phyloP scores from a whole-genome alignment of 805 yeast genomes.

The Grigorovia jiainica region DNA sequence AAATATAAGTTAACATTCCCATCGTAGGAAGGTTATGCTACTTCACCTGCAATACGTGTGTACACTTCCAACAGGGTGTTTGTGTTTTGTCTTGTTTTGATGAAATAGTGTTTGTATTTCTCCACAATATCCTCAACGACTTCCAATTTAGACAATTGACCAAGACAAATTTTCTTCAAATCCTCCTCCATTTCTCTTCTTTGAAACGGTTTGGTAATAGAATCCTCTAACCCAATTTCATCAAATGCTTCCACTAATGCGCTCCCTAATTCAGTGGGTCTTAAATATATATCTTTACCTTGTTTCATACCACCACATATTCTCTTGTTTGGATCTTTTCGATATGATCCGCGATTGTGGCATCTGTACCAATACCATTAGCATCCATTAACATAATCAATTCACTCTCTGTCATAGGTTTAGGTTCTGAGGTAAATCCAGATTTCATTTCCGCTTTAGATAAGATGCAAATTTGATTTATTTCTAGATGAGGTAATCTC shows the following conservation, averaged over 20 bases:
- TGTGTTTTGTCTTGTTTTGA: constrained; percentile 21
- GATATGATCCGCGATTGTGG: constrained; percentile 97
- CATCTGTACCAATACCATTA: constrained; percentile 98
- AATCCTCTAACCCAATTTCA: constrained; percentile 59
- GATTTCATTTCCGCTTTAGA: constrained; percentile 48
- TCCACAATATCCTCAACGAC: constrained; percentile 48
- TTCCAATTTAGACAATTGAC: constrained; percentile 40
- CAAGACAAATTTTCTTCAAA: constrained; percentile 60
- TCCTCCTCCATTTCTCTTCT: constrained; percentile 66
- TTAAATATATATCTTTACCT: constrained; percentile 36
- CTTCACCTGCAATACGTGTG: no score
- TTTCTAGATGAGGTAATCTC: constrained; percentile 52
- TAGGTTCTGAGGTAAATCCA: constrained; percentile 78
- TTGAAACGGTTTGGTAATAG: constrained; percentile 82
- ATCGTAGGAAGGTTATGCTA: no score
- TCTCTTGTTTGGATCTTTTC: constrained; percentile 63
- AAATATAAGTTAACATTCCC: no score
- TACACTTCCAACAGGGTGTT: constrained; percentile 23
- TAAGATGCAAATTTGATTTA: constrained; percentile 50
- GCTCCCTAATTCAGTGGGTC: constrained; percentile 79
- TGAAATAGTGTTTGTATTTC: constrained; percentile 45
- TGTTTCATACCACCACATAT: constrained; percentile 43
- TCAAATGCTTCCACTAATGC: constrained; percentile 86
- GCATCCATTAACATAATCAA: constrained; percentile 89
- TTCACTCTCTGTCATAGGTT: constrained; percentile 82